Evolutionary conservation across 2,329 filamentous ascomycete genomes (phyloP).

Genomic region (Colletotrichum abscissum): DNA sequence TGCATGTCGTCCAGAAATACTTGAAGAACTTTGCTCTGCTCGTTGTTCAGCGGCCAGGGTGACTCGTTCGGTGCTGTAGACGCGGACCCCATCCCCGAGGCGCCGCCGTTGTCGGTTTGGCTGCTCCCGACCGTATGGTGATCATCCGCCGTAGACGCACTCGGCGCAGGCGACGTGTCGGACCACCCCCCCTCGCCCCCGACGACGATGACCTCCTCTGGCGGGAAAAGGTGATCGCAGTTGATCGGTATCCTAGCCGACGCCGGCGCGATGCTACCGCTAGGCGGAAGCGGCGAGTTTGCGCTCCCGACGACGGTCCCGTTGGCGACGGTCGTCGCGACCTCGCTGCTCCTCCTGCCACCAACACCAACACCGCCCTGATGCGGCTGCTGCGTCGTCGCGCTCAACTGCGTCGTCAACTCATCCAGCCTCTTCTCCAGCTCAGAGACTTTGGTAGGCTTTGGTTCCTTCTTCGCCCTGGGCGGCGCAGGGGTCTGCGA

Average conservation of each 20-base stretch:
- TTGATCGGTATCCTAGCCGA: conserved; percentile 37
- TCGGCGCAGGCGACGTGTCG: conserved; percentile 28
- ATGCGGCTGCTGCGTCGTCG: conserved; percentile 15
- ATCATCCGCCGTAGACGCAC: conserved; percentile 38
- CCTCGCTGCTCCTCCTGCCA: conserved; percentile 8
- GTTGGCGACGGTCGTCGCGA: conserved; percentile 6
- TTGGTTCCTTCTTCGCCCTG: conserved; percentile 57
- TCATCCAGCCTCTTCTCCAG: conserved; percentile 62
- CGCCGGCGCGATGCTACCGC: conserved; percentile 18
- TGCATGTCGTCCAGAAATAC: conserved; percentile 48
- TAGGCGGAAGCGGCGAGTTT: conserved; percentile 21
- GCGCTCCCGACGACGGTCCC: conserved; percentile 15
- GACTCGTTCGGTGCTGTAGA: conserved; percentile 37
- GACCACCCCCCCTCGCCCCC: neutral
- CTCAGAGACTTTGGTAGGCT: conserved; percentile 61
- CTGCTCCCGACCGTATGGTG: conserved; percentile 31
- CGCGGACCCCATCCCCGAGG: neutral
- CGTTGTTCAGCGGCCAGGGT: conserved; percentile 54
- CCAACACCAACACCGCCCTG: neutral
- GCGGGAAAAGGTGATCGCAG: conserved; percentile 51
- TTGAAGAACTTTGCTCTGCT: conserved; percentile 53
- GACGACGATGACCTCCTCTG: neutral
- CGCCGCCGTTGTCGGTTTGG: conserved; percentile 23
- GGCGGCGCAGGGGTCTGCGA: conserved; percentile 60
- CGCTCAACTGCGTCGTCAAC: conserved; percentile 57